Evolutionary conservation across 1,284 basidiomycete species (phyloP), one percentile per base, ranked within the genome.

Genomic region (Boletus sp.): DNA sequence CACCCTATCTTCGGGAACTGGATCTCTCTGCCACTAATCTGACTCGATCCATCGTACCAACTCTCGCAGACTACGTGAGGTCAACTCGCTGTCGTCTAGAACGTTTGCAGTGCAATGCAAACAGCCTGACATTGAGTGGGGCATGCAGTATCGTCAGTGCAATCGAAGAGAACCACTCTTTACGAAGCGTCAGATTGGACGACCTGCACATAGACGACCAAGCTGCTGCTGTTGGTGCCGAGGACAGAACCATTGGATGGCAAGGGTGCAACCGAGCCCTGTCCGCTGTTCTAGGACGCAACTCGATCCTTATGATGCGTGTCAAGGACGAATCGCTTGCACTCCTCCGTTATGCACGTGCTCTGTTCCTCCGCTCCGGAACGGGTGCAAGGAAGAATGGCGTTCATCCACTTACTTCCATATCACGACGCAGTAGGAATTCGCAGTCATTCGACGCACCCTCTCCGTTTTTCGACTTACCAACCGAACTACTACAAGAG

Each of bases 401-500:
- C 8, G 10, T 32, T 25, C 32, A 32, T 4, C n/a, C 40, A 32
- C 32, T 46, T 19, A 17, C 44, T 6, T 52, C 53, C 23, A 16
- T 45, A 32, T 54, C 51, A 5, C 36, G 32, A 23, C 25, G 19
- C 26, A 40, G 39, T 22, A 36, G 44, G 38, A 49, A 43, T 19
- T 51, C 53, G 2, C 43, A 39, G n/a, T 46, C 44, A 16, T 32
- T 51, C 42, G 14, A 50, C 13, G 57, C 17, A 7, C 52, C 52
- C 17, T 55, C 57, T 30, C 44, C 51, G 8, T 79, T 78, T 57
- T 59, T 55, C 33, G 50, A 55, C 10, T 69, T 88, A n/a, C 85
- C 84, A 0, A 68, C 63, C 8, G 84, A 88, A 62, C 65, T 88
- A 12, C 75, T 78, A 50, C 72, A 81, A 7, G 59, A 80, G 55